These are phyloP conservation scores for Boletellus emodensis DNA, from an alignment of 768 basidiomycete genomes.

Conservation along the genomic window DNA sequence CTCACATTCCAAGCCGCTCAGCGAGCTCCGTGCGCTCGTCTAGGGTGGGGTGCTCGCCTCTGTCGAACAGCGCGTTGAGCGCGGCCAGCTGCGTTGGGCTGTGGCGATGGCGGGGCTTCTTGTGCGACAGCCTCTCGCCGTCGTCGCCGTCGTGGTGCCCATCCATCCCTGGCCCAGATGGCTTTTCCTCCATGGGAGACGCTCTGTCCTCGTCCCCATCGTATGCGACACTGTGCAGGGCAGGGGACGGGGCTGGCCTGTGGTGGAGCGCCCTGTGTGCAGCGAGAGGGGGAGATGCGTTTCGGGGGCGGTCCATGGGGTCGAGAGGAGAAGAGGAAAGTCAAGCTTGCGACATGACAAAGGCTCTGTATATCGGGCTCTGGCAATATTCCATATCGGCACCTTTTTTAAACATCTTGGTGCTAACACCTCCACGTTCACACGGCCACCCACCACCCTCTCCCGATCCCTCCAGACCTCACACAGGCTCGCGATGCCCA, in stretches of 20 bases:
- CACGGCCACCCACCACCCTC: constrained; percentile 20
- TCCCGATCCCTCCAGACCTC: constrained; percentile 1
- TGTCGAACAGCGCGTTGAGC: constrained; percentile 75
- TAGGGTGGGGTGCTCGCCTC: constrained; percentile 69
- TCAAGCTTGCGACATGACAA: constrained; percentile 37
- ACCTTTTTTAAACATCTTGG: constrained; percentile 33
- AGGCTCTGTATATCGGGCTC: constrained; percentile 38
- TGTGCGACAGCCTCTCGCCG: constrained; percentile 31
- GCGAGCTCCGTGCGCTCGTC: constrained; percentile 66
- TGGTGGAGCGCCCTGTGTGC: constrained; percentile 9
- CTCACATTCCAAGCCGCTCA: constrained; percentile 73
- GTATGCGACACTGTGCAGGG: constrained; percentile 4
- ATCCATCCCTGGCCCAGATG: constrained; percentile 18
- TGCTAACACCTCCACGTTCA: constrained; percentile 28
- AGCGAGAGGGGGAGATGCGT: constrained; percentile 14
- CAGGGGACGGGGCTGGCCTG: constrained; percentile 11
- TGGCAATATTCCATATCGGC: constrained; percentile 38
- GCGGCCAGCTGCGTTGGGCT: constrained; percentile 67
- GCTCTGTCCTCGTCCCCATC: constrained; percentile 23
- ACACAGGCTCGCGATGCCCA: not conserved
- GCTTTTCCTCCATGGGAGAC: constrained; percentile 21
- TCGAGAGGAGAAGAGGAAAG: constrained; percentile 28
- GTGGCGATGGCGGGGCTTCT: constrained; percentile 80
- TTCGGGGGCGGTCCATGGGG: constrained; percentile 22
- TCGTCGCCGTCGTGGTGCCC: constrained; percentile 24